Evolutionary conservation across 2,329 filamentous ascomycete genomes (phyloP).

Genomic region (Raffaelea ambrosiae): DNA sequence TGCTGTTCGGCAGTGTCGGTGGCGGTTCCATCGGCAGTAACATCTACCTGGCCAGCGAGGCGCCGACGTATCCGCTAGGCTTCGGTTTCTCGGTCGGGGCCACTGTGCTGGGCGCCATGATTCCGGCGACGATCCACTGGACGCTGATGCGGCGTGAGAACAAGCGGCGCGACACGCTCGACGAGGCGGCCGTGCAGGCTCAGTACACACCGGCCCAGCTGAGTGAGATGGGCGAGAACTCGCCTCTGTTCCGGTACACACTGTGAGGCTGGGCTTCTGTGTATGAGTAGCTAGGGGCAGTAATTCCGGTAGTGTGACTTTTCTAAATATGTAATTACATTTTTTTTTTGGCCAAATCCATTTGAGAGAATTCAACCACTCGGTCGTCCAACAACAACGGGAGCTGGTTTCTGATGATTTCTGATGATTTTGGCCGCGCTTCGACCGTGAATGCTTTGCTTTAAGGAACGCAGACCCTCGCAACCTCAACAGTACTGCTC

Average conservation of each 20-base stretch:
- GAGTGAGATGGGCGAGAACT: slow-evolving; percentile 10
- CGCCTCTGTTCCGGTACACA: slow-evolving; percentile 9
- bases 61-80: slow-evolving; percentile 13
- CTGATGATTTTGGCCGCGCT: no score
- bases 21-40: slow-evolving; percentile 12
- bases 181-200: slow-evolving; percentile 2
- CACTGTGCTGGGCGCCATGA: slow-evolving; percentile 12
- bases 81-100: slow-evolving; percentile 14
- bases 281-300: no score
- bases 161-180: slow-evolving; percentile 3
- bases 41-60: slow-evolving; percentile 14
- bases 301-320: no score
- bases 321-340: no score
- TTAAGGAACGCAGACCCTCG: no score
- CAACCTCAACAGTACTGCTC: no score
- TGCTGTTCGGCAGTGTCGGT: slow-evolving; percentile 11
- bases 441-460: no score
- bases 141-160: slow-evolving; percentile 7
- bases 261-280: not conserved
- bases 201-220: slow-evolving; percentile 8
- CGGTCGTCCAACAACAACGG: no score
- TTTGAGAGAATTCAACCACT: no score
- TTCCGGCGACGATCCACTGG: slow-evolving; percentile 8
- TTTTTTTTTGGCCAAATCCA: no score
- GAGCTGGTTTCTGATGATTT: no score